Evolutionary conservation across 805 yeast species (phyloP), one percentile per base, ranked within the genome.

Genomic region (Allodekkera sacchari): DNA sequence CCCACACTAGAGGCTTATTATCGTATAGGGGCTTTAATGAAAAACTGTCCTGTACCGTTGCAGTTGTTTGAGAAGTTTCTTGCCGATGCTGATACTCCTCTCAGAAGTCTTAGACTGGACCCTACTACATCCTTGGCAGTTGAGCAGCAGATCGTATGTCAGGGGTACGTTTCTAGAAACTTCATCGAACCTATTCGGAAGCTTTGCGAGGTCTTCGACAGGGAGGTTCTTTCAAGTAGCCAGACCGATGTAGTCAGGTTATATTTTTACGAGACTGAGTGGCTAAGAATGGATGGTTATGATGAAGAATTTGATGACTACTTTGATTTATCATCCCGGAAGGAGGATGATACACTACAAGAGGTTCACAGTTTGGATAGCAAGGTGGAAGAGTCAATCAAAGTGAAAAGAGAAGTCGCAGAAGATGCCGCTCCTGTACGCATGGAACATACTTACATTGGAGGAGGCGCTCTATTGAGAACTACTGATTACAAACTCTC

Each of bases 141-240:
- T 5, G 88, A 82, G 44, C 81, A 77, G 38, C 67, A 64, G 36
- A 54, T 78, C 24, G 68, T 77, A 11, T 74, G 80, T 41, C 66
- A 68, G 32, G 89, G 84, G 1, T 66, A 61, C 31, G 54, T 82
- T 4, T 74, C 83, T 39, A 33, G 50, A 28, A 27, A 52, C 27
- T 44, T 44, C 39, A 21, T 50, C 31, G 59, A 63, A 30, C 50
- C 68, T 31, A 57, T 68, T 37, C 42, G 57, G 34, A 52, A 64
- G 9, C 48, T 77, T 8, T 52, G 77, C 32, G 68, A 65, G 6
- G 63, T 66, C n/a, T 75, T 67, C 45, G 51, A 63, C 11, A 57
- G 59, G 10, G 54, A 46, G 5, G 50, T 57, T 27, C 33, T 52
- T 9, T 52, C 67, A 12, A 50, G 54, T 18, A 62, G 70, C 6